Base-by-base conservation (phyloP, 2,329 filamentous ascomycete genomes). In the Aspergillus ochraceoroseus region DNA sequence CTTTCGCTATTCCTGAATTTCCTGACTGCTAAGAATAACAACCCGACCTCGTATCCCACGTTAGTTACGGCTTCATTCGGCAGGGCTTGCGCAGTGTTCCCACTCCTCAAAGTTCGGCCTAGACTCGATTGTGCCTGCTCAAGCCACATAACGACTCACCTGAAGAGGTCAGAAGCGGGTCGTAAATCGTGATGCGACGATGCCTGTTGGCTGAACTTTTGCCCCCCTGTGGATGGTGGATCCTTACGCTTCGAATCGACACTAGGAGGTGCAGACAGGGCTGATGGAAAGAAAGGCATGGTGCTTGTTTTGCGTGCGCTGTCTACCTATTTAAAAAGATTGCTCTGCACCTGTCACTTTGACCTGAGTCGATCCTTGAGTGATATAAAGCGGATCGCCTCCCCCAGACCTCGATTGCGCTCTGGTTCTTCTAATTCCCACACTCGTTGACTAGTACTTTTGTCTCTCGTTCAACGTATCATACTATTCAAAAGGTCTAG, bases 261-360 rank as follows among this genome's bases (percentile, higher is more conserved):
- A 43, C 39, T 41, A 41, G 38, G 32, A 42, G 38, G 13, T 44
- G 41, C 25, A 44, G 38, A 25, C 43, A 48, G 40, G 46, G 46
- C 40, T 46, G 46, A 48, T 47, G 19, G 36, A 18, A 11, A 32
- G 12, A 32, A 26, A 27, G 20, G 32, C 15, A 28, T 38, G 36
- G 32, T 35, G 17, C 43, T 37, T 38, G 27, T 33, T 38, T 44
- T 39, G 32, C 38, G 43, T 42, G 33, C 32, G 22, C 35, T 15
- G 17, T 39, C 25, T 45, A n/a, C n/a, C 38, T 50, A 52, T 50
- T 50, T 50, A 50, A 46, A 44, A 32, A 37, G 38, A 19, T 39
- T 7, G 27, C 44, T 33, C 31, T 52, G 38, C 45, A 33, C 41
- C 41, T 47, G 49, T 50, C 49, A 45, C 18, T 25, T 38, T 13